Base-by-base conservation (phyloP, 345 rosid genomes). In the Aurinia saxatilis region DNA sequence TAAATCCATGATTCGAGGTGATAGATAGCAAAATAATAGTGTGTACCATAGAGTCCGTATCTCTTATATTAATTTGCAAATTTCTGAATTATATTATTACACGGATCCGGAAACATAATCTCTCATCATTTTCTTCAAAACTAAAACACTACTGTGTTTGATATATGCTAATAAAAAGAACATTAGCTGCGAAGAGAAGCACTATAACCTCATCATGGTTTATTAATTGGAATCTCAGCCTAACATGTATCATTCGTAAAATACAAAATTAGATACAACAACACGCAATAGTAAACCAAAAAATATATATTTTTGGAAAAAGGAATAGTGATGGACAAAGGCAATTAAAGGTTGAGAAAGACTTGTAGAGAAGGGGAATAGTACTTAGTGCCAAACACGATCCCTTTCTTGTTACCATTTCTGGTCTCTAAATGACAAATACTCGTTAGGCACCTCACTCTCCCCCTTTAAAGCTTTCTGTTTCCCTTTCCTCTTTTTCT, bases 341-440 rank as follows among this genome's bases (percentile, higher is more conserved):
- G 55, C 55, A 34, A 46, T 60, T 8, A 5, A 46, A 23, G 18
- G 41, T 29, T 50, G 60, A 64, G 60, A 51, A 33, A 52, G 57
- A 64, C 66, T 61, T 61, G 44, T 48, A 15, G 66, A 36, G 66
- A 36, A 48, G 13, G 31, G 3, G 69, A 64, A 64, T 40, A 64
- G 60, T 10, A 53, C 21, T 31, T 64, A 31, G 16, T 53, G 69
- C 69, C 69, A 52, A 64, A 64, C 69, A 51, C 51, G 31, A 30
- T 52, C 66, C 36, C 66, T 61, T 25, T 40, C 60, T 14, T 63
- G 60, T 18, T 64, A 18, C 67, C 67, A 62, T 49, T 62, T 62
- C 7, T 49, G 21, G 9, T 62, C 14, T 33, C 7, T 40, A 42
- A 39, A 39, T 41, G 66, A 61, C 15, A 21, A 21, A 34, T 50